Base-by-base conservation (phyloP, 108 stramenopile species). In the Cyclostephanos tholiformis region DNA sequence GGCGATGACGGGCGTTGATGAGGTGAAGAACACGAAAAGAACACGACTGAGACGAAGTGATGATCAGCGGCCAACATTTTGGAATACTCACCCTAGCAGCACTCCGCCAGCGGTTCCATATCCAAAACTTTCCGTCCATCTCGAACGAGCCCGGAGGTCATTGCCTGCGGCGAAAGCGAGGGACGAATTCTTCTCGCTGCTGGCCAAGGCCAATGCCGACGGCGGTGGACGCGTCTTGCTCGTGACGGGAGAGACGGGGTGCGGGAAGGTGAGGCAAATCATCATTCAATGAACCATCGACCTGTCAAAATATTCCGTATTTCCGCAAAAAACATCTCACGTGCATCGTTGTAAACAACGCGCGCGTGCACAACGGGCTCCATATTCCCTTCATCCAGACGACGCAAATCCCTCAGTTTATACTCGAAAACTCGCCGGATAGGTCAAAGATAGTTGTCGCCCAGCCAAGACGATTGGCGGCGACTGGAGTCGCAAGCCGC, bases 401-500 rank as follows among this genome's bases (percentile, higher is more conserved):
- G 8, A 97, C 97, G 6, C 98, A 99, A 76, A 91, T 98, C 17
- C 97, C 97, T 20, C 95, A 96, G 69, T 94, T 92, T 44, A 84
- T 99, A 63, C 69, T 98, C 25, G 98, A 98, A 62, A 86, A 91
- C 35, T 67, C 70, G 67, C 92, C 94, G 19, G 41, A 43, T 6
- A 79, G 82, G 39, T 76, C 91, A 38, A 96, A 96, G 70, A 96
- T 98, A 82, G 82, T 98, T 43, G 91, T 96, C 59, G 96, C 97
- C 9, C 98, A 99, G 74, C 98, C 97, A 36, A 90, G 98, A 30
- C 87, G 98, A 25, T 82, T 98, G 23, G 91, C 95, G n/a, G 97
- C 96, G 12, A 95, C 97, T 5, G 94, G 95, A 3, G 96, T 99
- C 13, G 95, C 97, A 6, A 72, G 80, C 12, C 94, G 99, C 26